Evolutionary conservation across 139 green algal genomes (phyloP).

Genomic region (Chlamydomonas sp.): DNA sequence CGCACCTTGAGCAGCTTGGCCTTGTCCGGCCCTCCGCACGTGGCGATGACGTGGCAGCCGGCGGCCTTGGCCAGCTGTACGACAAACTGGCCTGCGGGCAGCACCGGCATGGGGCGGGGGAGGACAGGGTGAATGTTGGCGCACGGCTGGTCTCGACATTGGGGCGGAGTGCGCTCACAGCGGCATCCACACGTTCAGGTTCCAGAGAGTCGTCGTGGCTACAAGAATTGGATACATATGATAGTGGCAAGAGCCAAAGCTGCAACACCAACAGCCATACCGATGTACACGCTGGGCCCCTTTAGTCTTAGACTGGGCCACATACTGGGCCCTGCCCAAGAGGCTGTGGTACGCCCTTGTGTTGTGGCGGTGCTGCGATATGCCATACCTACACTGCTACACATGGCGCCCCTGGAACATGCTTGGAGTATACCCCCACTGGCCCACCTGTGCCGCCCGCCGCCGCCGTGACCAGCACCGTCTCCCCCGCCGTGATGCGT

Average conservation of each 20-base stretch:
- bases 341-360: too few relatives aligned
- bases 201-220: too few relatives aligned
- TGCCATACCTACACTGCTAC: too few relatives aligned
- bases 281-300: too few relatives aligned
- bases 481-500: slow-evolving; percentile 64
- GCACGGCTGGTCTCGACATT: background rate
- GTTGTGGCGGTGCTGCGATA: too few relatives aligned
- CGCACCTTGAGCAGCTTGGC: slow-evolving; percentile 66
- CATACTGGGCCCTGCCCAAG: too few relatives aligned
- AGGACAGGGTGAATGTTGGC: background rate
- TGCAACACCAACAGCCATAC: too few relatives aligned
- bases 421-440: slow-evolving; percentile 7
- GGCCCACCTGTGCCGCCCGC: slow-evolving; percentile 82
- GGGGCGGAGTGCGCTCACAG: background rate
- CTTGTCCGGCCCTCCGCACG: slow-evolving; percentile 84
- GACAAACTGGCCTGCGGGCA: slow-evolving; percentile 81
- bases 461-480: slow-evolving; percentile 94
- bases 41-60: slow-evolving; percentile 90
- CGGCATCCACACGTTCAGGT: too few relatives aligned
- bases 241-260: too few relatives aligned
- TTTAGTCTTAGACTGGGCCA: too few relatives aligned
- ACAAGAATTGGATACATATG: too few relatives aligned
- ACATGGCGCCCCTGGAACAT: too few relatives aligned
- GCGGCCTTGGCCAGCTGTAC: slow-evolving; percentile 92
- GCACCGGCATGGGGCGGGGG: background rate